Evolutionary conservation across 768 basidiomycete genomes (phyloP), one percentile per base, ranked within the genome.

Genomic region (Stropharia rugosoannulata): DNA sequence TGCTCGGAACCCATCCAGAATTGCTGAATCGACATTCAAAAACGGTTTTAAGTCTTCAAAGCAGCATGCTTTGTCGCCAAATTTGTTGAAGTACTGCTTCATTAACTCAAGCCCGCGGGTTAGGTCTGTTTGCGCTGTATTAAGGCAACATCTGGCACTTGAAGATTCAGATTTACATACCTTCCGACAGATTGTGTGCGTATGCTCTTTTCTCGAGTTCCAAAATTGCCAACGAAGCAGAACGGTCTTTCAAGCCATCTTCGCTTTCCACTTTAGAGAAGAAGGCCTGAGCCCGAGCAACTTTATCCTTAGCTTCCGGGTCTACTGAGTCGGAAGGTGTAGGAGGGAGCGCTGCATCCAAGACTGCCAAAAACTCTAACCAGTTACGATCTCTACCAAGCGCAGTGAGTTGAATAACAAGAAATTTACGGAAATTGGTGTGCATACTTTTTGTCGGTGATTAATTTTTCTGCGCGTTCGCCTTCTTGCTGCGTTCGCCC

Each of bases 41-140:
- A 89, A 93, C 3, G 85, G 83, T 60, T 79, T 80, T 39, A 96
- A 73, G 63, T 97, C 95, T 70, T 95, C 94, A 55, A 85, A 91
- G 68, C 92, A 93, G 68, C 90, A 93, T 5, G 87, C 76, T 70
- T 94, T 96, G 68, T 86, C 84, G 29, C 90, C 87, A 62, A 93
- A 83, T 55, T 74, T 75, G 39, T 81, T 73, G 64, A 93, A 85
- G 69, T 95, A 96, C 46, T 76, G 70, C 63, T 83, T 75, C 65
- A 94, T 71, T 53, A 87, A 73, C 10, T 68, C 64, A 32, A 80
- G 66, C 52, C 86, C 61, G 27, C 71, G 70, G 11, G 63, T 62
- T 27, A 75, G 48, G 61, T 84, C 87, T 89, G 55, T 37, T 41
- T 15, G 12, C 29, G 35, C 13, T 22, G 41, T 39, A 32, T 16